Base-by-base conservation (phyloP, 306 rosid genomes). In the Corylus americana region DNA sequence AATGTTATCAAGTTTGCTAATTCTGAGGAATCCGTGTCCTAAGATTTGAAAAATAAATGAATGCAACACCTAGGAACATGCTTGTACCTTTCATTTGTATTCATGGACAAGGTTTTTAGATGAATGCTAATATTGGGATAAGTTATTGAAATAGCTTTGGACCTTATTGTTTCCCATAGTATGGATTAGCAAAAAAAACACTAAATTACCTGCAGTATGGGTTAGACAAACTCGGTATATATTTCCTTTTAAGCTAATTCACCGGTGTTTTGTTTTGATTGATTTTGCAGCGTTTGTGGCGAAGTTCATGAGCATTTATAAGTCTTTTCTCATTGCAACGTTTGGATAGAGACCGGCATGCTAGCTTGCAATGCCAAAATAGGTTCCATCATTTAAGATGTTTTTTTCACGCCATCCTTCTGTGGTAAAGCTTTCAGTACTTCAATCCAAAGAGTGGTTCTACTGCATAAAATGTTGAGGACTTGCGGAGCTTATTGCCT, bases 241-340 rank as follows among this genome's bases (percentile, higher is more conserved):
- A 50, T 22, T 49, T 14, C 42, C 51, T 73, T 73, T 8, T 31
- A 31, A 27, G 29, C 48, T 53, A 53, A 51, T 54, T 73, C 22
- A 5, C 76, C 13, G 10, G 22, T 47, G 3, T 16, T 59, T 22
- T 77, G 62, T 54, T 3, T 55, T 57, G 70, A 74, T 83, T 7
- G 79, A 37, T 69, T 77, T 73, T 82, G 61, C 97, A 94, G 98
- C 97, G 17, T 92, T 94, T 72, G 97, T 92, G 87, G 97, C 97
- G 11, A 94, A 94, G 86, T 92, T 94, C 90, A 92, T 92, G 98
- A 91, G 97, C 86, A 80, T 91, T 45, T 92, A 92, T 78, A 94
- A 92, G 78, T 80, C 86, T 75, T 94, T 94, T 87, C 97, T 94
- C 79, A 83, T 94, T 68, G 83, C 95, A 17, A 87, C 97, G 39